phyloP scores from a whole-genome alignment of 306 rosid genomes.

The Cicer cuneatum region DNA sequence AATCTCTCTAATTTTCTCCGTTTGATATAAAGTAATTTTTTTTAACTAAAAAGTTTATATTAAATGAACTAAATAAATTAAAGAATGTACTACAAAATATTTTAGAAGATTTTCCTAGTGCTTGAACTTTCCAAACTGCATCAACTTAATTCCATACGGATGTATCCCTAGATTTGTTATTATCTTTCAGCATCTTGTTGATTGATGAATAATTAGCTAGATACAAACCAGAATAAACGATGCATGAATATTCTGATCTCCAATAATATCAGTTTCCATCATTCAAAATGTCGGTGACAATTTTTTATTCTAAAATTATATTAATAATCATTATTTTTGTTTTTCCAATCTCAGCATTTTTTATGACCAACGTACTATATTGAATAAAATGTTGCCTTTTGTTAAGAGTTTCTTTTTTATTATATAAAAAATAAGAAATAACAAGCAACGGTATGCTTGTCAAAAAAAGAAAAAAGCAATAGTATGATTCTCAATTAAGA shows the following conservation, averaged over 20 bases:
- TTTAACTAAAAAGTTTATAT: not conserved
- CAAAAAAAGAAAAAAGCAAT: too few relatives aligned
- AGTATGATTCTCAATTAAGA: conserved; percentile 27
- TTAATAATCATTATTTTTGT: not conserved
- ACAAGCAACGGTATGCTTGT: too few relatives aligned
- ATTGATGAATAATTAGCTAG: conserved; percentile 53
- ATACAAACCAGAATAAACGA: conserved; percentile 34
- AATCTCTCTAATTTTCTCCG: not conserved
- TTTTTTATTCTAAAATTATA: not conserved
- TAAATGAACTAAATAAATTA: not conserved
- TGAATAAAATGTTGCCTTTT: too few relatives aligned
- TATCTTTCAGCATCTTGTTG: conserved; percentile 37
- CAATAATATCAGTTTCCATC: conserved; percentile 3
- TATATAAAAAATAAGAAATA: not conserved
- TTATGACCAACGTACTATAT: too few relatives aligned
- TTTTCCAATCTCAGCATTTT: not conserved
- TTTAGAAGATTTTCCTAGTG: not conserved
- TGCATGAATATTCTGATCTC: conserved; percentile 48
- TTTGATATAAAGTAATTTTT: not conserved
- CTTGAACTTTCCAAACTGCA: conserved; percentile 50
- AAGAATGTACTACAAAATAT: too few relatives aligned
- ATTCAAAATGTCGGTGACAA: conserved; percentile 33
- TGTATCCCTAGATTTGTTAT: conserved; percentile 41
- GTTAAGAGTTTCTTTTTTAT: too few relatives aligned
- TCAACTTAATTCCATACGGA: conserved; percentile 22